Percentiles rank a stretch among this genome's conserved stretches.
These are phyloP conservation scores for Pseudogymnoascus sp. DNA, from an alignment of 2,329 filamentous ascomycete species.

Conservation along the genomic window DNA sequence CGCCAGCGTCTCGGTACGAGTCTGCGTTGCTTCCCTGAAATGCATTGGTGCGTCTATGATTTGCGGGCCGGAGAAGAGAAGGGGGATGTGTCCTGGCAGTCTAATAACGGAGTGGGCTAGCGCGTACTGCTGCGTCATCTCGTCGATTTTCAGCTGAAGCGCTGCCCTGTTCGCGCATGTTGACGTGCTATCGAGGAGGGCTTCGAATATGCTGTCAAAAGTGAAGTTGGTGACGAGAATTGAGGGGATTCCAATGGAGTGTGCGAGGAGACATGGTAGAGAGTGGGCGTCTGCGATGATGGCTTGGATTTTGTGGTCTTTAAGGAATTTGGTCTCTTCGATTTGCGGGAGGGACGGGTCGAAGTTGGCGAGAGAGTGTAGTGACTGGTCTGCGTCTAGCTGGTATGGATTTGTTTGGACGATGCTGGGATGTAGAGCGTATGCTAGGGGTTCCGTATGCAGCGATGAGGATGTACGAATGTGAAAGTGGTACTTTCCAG, in stretches of 20 bases:
- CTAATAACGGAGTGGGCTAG: constrained; percentile 15
- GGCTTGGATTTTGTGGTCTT: constrained; percentile 10
- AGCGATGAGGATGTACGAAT: constrained; percentile 13
- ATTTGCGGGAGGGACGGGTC: constrained; percentile 7
- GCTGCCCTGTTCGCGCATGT: neutral
- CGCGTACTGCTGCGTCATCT: constrained; percentile 12
- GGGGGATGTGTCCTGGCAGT: constrained; percentile 14
- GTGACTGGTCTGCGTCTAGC: constrained; percentile 11
- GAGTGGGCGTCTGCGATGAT: constrained; percentile 11
- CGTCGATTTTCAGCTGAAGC: constrained; percentile 10
- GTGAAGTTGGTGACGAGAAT: constrained; percentile 15
- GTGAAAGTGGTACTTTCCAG: constrained; percentile 14
- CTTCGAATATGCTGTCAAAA: constrained; percentile 14
- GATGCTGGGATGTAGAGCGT: constrained; percentile 10
- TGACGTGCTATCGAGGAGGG: constrained; percentile 11
- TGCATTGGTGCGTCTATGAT: constrained; percentile 14
- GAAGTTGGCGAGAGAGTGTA: constrained; percentile 11
- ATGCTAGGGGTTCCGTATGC: constrained; percentile 1
- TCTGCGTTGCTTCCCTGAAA: constrained; percentile 12
- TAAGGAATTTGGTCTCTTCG: constrained; percentile 12
- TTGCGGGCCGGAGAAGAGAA: constrained; percentile 11
- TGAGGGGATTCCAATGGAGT: constrained; percentile 10
- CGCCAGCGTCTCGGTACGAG: constrained; percentile 8
- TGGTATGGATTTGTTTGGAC: constrained; percentile 14
- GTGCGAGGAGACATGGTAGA: constrained; percentile 12